Base-by-base conservation (phyloP, 2,329 filamentous ascomycete genomes). In the Penicillium sp. region DNA sequence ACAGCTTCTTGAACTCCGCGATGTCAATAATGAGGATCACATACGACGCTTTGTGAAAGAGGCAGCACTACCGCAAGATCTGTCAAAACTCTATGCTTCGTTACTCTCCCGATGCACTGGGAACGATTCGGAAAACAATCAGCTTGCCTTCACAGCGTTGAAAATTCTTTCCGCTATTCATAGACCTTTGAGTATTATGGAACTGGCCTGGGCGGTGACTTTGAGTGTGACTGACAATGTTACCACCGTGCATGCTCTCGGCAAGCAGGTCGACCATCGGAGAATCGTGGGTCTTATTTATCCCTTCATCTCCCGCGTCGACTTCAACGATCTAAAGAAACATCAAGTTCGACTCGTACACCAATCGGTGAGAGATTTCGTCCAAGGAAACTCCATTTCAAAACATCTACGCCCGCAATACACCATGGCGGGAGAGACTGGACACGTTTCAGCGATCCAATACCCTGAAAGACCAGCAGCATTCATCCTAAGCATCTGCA, bases 171-270 rank as follows among this genome's bases (percentile, higher is more conserved):
- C 43, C 11, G 27, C 47, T 28, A 33, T 13, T 18, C 55, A 53
- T 49, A 60, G 63, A 54, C 56, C 61, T 28, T 52, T 66, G 4
- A 64, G 62, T 47, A 63, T 65, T 13, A 44, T 61, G 3, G 63
- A 66, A 47, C 58, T 66, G 18, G 52, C 55, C 12, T 66, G 61
- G 61, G 64, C 64, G 5, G 54, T 54, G 32, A 50, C 57, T 24
- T 51, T 65, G 39, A 38, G 47, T 33, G 13, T 34, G 4, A 24
- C 42, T 41, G 26, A 42, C 33, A 37, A 58, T 38, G 40, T 63
- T 39, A 59, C 54, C 25, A 61, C 56, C 9, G 51, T 64, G 26
- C 45, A 50, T 18, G 48, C 46, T 44, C 54, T 60, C 50, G 39
- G 33, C 35, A 36, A 54, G 24, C 36, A 45, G 40, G 57, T 66